Conservation (phyloP, 495 filamentous ascomycete genomes). For the Glonium stellatum region DNA sequence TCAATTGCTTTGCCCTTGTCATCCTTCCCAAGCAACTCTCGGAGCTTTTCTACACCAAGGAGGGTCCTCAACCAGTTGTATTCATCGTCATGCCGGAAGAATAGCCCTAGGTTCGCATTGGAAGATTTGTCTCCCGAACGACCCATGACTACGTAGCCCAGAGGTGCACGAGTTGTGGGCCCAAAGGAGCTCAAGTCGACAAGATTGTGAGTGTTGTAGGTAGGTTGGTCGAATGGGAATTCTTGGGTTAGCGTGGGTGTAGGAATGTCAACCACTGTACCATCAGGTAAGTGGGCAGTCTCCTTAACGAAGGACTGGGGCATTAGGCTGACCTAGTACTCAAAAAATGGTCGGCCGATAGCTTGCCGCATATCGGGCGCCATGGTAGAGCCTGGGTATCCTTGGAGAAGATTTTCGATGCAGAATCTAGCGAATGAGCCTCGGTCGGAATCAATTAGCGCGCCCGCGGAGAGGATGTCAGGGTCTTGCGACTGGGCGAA, state of each 20-base stretch:
- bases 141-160: slow-evolving; percentile 32
- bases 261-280: slow-evolving; percentile 12
- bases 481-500: slow-evolving; percentile 14
- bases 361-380: too few relatives aligned
- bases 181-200: slow-evolving; percentile 23
- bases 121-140: slow-evolving; percentile 32
- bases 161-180: slow-evolving; percentile 24
- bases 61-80: slow-evolving; percentile 21
- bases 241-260: slow-evolving; percentile 12
- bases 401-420: slow-evolving; percentile 18
- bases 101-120: slow-evolving; percentile 33
- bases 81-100: slow-evolving; percentile 26
- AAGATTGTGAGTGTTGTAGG: slow-evolving; percentile 25
- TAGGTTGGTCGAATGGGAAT: slow-evolving; percentile 19
- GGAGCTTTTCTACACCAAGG: slow-evolving; percentile 20
- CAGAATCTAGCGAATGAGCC: slow-evolving; percentile 16
- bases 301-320: slow-evolving; percentile 29
- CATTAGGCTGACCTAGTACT: slow-evolving; percentile 29
- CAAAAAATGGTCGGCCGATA: slow-evolving; percentile 28
- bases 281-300: slow-evolving; percentile 18
- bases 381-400: slow-evolving; percentile 20
- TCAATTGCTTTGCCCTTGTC: slow-evolving; percentile 17
- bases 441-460: slow-evolving; percentile 10
- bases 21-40: slow-evolving; percentile 22
- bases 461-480: slow-evolving; percentile 10